These are phyloP conservation scores for Pleurotus eryngii DNA, from an alignment of 768 basidiomycete species.

Conservation along the genomic window DNA sequence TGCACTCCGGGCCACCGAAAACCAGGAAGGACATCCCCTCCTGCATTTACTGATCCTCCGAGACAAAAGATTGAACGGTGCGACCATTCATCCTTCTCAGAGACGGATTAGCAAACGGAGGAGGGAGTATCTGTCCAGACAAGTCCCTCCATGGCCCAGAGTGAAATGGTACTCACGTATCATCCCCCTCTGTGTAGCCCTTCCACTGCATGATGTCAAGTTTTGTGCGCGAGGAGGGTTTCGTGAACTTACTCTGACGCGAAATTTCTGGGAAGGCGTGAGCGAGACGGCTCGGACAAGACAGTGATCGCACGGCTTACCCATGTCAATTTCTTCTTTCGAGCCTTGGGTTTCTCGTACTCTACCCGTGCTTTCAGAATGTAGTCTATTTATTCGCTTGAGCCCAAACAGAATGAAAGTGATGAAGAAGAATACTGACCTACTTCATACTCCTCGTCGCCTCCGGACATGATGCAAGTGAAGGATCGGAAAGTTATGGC, in stretches of 20 bases:
- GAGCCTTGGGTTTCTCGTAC: slow-evolving; percentile 21
- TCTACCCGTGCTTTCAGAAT: slow-evolving; percentile 49
- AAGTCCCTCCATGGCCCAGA: not conserved
- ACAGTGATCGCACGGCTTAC: slow-evolving; percentile 29
- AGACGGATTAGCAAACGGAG: not conserved
- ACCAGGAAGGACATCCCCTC: no score
- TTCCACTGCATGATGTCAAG: slow-evolving; percentile 48
- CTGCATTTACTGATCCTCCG: no score
- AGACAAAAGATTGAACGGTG: no score
- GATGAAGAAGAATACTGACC: slow-evolving; percentile 38
- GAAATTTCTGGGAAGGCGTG: slow-evolving; percentile 42
- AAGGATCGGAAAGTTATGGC: not conserved
- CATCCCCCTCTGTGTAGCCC: slow-evolving; percentile 46
- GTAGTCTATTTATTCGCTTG: slow-evolving; percentile 36
- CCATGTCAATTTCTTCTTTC: slow-evolving; percentile 47
- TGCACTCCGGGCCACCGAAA: no score
- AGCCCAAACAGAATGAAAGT: not conserved
- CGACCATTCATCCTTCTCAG: no score
- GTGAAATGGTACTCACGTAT: slow-evolving; percentile 45
- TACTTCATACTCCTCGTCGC: slow-evolving; percentile 62
- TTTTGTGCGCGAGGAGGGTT: not conserved
- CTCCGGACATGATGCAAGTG: slow-evolving; percentile 25
- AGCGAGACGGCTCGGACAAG: slow-evolving; percentile 11
- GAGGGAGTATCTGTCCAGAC: not conserved
- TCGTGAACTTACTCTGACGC: slow-evolving; percentile 47